Percentiles rank a stretch among this genome's conserved stretches.
Evolutionary conservation across 164 flowering plant genomes (phyloP).

Genomic region (Euptelea pleiosperma): DNA sequence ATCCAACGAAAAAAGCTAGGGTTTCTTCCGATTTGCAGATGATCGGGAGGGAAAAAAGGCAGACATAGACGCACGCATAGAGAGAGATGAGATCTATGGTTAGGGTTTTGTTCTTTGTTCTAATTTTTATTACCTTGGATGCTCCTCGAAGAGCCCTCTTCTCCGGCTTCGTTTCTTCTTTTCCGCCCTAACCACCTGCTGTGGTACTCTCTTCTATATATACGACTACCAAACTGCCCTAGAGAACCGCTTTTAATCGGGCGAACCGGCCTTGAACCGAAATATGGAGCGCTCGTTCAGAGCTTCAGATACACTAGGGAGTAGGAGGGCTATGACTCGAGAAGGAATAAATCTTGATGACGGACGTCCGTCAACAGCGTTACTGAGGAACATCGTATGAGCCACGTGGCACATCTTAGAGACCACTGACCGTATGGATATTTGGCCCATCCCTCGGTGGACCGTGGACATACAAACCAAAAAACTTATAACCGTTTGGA

Average conservation of each 20-base stretch:
- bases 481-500: no score
- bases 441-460: no score
- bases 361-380: no score
- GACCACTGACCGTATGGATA: no score
- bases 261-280: not conserved
- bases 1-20: not conserved
- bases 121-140: not conserved
- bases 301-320: no score
- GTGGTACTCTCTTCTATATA: constrained; percentile 2
- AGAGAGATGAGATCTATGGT: not conserved
- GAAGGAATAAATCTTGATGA: no score
- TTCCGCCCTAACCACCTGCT: constrained; percentile 11
- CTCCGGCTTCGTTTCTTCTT: constrained; percentile 23
- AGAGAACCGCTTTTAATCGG: not conserved
- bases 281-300: no score
- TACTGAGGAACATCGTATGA: no score
- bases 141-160: constrained; percentile 16
- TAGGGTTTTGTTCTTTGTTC: not conserved
- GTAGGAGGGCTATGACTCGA: no score
- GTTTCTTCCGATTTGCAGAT: not conserved
- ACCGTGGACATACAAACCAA: no score
- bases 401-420: no score
- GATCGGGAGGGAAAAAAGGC: not conserved
- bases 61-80: not conserved
- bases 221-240: constrained; percentile 3